phyloP scores from a whole-genome alignment of 2,329 filamentous ascomycete species.

The Pseudofabraea citricarpa region DNA sequence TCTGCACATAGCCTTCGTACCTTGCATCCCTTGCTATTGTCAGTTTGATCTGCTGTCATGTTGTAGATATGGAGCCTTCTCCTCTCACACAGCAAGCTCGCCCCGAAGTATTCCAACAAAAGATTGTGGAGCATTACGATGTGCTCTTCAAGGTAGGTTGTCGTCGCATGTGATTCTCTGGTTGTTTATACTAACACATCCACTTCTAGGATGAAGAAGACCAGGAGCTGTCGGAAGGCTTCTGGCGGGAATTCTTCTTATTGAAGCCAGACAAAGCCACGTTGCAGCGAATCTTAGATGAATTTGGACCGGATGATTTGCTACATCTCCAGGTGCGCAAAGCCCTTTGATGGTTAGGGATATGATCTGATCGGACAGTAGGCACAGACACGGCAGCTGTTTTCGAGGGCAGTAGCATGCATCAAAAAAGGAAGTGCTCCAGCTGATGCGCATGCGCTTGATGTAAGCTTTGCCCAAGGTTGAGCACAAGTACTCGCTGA shows the following conservation, averaged over 20 bases:
- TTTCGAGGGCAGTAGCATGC: constrained; percentile 65
- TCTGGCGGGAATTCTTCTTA: constrained; percentile 95
- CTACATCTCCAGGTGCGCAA: constrained; percentile 67
- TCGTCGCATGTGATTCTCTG: background rate
- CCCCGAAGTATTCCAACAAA: constrained; percentile 87
- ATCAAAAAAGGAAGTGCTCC: constrained; percentile 56
- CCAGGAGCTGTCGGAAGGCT: constrained; percentile 74
- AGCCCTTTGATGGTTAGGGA: background rate
- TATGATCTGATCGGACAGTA: constrained; percentile 13
- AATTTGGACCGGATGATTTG: constrained; percentile 69
- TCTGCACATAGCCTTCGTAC: constrained; percentile 4
- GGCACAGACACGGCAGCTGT: constrained; percentile 52
- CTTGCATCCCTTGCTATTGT: no score
- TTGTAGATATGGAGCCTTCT: constrained; percentile 70
- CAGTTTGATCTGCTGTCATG: constrained; percentile 20
- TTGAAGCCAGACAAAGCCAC: constrained; percentile 71
- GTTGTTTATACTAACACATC: no score
- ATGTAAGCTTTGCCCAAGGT: constrained; percentile 52
- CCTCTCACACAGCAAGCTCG: constrained; percentile 89
- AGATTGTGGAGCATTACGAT: constrained; percentile 88
- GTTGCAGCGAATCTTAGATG: constrained; percentile 63
- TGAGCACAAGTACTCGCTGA: constrained; percentile 29
- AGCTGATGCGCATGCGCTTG: constrained; percentile 73
- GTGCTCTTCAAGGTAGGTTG: constrained; percentile 67
- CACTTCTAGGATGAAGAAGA: constrained; percentile 56